Conservation (phyloP, 129 eudicot species). For the Tagetes erecta region DNA sequence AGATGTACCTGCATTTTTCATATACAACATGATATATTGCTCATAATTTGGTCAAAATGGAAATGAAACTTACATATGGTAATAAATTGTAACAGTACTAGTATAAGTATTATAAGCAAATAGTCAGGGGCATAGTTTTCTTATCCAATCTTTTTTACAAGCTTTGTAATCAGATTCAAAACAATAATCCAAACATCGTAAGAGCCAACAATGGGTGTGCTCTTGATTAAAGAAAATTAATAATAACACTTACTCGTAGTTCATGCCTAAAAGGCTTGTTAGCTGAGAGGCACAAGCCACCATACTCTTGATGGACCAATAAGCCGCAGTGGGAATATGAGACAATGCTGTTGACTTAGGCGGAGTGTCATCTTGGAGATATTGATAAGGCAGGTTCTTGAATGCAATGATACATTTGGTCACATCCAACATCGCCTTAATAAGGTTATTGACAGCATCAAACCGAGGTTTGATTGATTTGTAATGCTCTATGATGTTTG, state of each 20-base stretch:
- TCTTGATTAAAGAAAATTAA: background rate
- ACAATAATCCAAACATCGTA: background rate
- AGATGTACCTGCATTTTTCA: conserved; percentile 42
- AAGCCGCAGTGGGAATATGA: conserved; percentile 78
- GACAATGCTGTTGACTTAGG: conserved; percentile 54
- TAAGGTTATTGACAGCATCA: conserved; percentile 57
- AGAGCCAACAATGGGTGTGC: background rate
- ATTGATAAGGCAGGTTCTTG: conserved; percentile 60
- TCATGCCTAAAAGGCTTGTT: conserved; percentile 72
- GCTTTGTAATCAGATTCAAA: background rate
- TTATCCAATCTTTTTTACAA: background rate
- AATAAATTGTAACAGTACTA: background rate
- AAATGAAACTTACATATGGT: conserved; percentile 20
- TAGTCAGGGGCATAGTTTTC: background rate
- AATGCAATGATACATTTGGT: conserved; percentile 70
- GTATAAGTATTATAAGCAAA: no score
- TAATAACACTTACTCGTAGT: conserved; percentile 54
- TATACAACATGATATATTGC: conserved; percentile 8
- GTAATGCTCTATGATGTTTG: conserved; percentile 62
- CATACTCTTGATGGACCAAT: conserved; percentile 85
- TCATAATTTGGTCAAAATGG: background rate
- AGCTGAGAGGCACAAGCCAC: conserved; percentile 76
- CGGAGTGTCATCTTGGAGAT: conserved; percentile 64
- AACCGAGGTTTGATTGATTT: conserved; percentile 58
- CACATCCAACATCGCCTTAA: conserved; percentile 63